Conservation (phyloP, 2,329 filamentous ascomycete species). For the Ceratocystis colombiana region DNA sequence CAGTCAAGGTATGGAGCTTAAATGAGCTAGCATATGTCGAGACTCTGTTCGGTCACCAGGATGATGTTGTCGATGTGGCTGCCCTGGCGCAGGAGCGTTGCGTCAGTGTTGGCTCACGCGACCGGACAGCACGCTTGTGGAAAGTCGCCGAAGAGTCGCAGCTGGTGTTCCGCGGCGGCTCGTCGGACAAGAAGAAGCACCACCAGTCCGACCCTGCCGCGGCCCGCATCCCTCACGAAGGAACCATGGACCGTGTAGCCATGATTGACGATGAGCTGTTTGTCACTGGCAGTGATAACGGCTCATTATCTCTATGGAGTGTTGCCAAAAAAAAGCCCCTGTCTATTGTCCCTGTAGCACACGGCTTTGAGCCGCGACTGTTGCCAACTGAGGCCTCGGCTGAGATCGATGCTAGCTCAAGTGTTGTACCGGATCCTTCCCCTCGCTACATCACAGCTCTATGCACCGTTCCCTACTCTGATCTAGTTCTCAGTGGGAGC, state of each 20-base stretch:
- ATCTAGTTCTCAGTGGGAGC: conserved; percentile 80
- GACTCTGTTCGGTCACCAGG: conserved; percentile 92
- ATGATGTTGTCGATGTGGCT: conserved; percentile 74
- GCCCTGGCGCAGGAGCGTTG: conserved; percentile 79
- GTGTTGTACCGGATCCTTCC: conserved; percentile 52
- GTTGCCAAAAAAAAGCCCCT: conserved; percentile 91
- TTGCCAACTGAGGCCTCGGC: conserved; percentile 60
- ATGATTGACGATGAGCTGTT: conserved; percentile 84
- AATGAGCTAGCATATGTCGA: conserved; percentile 90
- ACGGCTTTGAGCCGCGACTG: conserved; percentile 69
- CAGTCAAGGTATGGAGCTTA: conserved; percentile 89
- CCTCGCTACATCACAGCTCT: conserved; percentile 89
- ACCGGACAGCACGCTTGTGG: conserved; percentile 87
- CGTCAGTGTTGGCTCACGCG: conserved; percentile 78
- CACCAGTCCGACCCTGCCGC: conserved; percentile 31
- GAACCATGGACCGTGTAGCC: conserved; percentile 82
- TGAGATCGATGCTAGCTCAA: conserved; percentile 52
- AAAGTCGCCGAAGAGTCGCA: conserved; percentile 94
- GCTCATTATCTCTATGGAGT: conserved; percentile 76
- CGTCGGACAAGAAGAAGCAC: conserved; percentile 43
- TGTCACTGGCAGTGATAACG: conserved; percentile 88
- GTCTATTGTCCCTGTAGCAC: conserved; percentile 66
- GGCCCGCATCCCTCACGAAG: conserved; percentile 54
- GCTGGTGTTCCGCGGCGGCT: conserved; percentile 84
- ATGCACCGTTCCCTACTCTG: conserved; percentile 75